Evolutionary conservation across 2,329 filamentous ascomycete species (phyloP).

Genomic region (Trichoderma brevicompactum): DNA sequence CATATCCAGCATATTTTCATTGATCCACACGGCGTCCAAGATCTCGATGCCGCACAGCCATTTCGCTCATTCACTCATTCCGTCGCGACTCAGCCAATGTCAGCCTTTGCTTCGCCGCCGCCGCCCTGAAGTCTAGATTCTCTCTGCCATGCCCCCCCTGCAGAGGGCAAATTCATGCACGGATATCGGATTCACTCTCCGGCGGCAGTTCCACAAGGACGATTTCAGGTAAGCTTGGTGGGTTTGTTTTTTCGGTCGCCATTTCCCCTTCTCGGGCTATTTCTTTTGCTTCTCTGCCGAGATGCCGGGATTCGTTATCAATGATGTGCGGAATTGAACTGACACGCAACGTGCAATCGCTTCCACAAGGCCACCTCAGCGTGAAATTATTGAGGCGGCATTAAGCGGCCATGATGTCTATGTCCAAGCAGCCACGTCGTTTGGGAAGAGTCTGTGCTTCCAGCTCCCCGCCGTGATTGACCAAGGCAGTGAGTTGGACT

Average conservation of each 20-base stretch:
- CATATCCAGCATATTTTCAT: neutral
- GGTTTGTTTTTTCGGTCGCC: neutral
- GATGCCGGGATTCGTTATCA: neutral
- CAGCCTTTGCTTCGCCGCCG: neutral
- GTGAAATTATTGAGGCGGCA: slow-evolving; percentile 83
- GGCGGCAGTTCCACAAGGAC: slow-evolving; percentile 72
- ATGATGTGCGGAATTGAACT: neutral
- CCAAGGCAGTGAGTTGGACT: slow-evolving; percentile 70
- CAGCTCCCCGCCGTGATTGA: slow-evolving; percentile 89
- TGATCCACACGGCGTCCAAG: neutral
- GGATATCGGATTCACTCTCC: slow-evolving; percentile 76
- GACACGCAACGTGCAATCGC: neutral
- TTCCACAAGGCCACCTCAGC: slow-evolving; percentile 70
- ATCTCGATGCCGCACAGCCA: slow-evolving; percentile 6
- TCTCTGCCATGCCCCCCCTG: slow-evolving; percentile 47
- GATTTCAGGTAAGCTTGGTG: slow-evolving; percentile 64
- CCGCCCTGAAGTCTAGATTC: slow-evolving; percentile 3
- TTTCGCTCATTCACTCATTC: neutral
- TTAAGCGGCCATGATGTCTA: slow-evolving; percentile 88
- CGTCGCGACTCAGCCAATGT: neutral
- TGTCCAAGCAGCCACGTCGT: slow-evolving; percentile 86
- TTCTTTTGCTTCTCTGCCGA: slow-evolving; percentile 27
- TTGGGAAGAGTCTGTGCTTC: slow-evolving; percentile 93
- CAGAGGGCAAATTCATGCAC: slow-evolving; percentile 54
- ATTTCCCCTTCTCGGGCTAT: slow-evolving; percentile 5